Conservation (phyloP, 2,329 filamentous ascomycete genomes). For the Calycina herbarum region DNA sequence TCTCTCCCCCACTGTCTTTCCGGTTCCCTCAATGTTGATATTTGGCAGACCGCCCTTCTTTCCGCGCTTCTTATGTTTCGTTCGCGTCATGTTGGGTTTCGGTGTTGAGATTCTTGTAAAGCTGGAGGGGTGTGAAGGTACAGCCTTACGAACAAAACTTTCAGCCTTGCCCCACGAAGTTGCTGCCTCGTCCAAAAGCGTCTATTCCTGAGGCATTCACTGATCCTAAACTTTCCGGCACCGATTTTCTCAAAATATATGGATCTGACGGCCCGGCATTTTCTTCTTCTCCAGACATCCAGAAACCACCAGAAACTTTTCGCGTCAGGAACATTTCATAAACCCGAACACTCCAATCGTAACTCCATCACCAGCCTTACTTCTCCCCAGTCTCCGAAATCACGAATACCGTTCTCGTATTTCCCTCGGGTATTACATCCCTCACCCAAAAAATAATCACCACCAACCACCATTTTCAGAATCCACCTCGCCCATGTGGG, state of each 20-base stretch:
- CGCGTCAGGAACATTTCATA: too few relatives aligned
- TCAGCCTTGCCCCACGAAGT: slow-evolving; percentile 1
- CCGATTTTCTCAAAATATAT: not conserved
- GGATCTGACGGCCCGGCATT: not conserved
- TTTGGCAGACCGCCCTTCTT: not conserved
- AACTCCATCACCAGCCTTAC: too few relatives aligned
- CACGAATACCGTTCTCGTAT: too few relatives aligned
- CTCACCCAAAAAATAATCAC: not conserved
- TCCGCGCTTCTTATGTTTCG: not conserved
- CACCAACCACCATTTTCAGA: not conserved
- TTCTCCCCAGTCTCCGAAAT: too few relatives aligned
- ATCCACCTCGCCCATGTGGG: not conserved
- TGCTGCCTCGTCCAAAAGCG: not conserved
- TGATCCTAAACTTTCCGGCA: too few relatives aligned
- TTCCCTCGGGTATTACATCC: not conserved
- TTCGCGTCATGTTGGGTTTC: not conserved
- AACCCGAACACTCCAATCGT: too few relatives aligned
- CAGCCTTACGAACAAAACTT: not conserved
- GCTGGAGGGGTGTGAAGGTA: not conserved
- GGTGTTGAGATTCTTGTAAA: not conserved
- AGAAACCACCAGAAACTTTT: too few relatives aligned
- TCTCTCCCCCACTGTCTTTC: too few relatives aligned
- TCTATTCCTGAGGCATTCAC: too few relatives aligned
- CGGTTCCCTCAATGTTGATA: too few relatives aligned
- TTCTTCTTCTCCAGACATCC: not conserved